Conservation (phyloP, 2,329 filamentous ascomycete genomes). For the Claviceps sp. region DNA sequence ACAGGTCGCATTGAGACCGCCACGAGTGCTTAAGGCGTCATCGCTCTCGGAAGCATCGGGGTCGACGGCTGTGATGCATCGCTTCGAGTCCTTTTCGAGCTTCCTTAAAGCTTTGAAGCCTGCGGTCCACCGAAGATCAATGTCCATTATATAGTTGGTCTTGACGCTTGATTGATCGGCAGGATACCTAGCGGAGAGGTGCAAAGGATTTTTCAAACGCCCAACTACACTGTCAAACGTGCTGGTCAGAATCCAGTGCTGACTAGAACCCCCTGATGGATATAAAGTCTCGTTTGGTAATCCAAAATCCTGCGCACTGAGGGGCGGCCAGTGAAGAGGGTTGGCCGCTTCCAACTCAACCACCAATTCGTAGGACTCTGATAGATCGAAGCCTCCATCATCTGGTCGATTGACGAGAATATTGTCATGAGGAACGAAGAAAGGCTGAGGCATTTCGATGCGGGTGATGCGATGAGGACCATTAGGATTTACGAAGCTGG, state of each 20-base stretch:
- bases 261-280: conserved; percentile 10
- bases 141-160: conserved; percentile 35
- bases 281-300: conserved; percentile 10
- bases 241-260: conserved; percentile 27
- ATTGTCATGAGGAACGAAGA: conserved; percentile 38
- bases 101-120: conserved; percentile 22
- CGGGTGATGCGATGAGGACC: conserved; percentile 33
- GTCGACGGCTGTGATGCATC: conserved; percentile 30
- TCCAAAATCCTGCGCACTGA: conserved; percentile 24
- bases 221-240: conserved; percentile 28
- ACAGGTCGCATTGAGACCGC: conserved; percentile 9
- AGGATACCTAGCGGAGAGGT: conserved; percentile 14
- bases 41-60: conserved; percentile 16
- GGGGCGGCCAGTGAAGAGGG: conserved; percentile 38
- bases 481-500: conserved; percentile 33
- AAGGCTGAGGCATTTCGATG: conserved; percentile 34
- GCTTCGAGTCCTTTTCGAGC: conserved; percentile 28
- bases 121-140: conserved; percentile 34
- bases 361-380: conserved; percentile 34
- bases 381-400: conserved; percentile 32
- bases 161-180: conserved; percentile 12
- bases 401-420: conserved; percentile 36
- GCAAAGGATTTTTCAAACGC: conserved; percentile 24
- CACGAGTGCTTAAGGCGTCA: conserved; percentile 12
- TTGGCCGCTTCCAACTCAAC: conserved; percentile 40